Evolutionary conservation across 148 eudicot genomes (phyloP), one percentile per base, ranked within the genome.

Genomic region (Nepenthes gracilis): DNA sequence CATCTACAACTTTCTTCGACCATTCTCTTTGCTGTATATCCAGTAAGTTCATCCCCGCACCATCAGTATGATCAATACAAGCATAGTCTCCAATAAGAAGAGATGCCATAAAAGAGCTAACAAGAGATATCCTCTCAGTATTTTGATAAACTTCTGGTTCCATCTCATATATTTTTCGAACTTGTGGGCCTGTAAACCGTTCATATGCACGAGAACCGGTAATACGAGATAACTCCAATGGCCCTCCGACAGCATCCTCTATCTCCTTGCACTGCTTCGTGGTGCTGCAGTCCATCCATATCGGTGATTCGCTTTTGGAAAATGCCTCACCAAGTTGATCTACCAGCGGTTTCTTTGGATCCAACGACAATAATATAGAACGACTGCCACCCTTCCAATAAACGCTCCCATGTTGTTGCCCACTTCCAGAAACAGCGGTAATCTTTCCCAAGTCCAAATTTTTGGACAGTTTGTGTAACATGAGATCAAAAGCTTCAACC

Each of bases 261-360:
- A 92, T 81, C 35, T 74, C 84, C 67, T 62, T 92, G 79, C 97
- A 92, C 62, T 92, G 97, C 55, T 92, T 85, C 5, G 96, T 88
- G 4, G 90, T 85, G 75, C 90, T 80, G 55, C 97, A 72, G 70
- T 92, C 97, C 97, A 92, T 92, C 97, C 97, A 92, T 64, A 92
- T 77, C 0, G 97, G 96, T 1, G 94, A 88, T 57, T 92, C 90
- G n/a, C 77, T 80, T 1, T 58, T 56, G 1, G 96, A 83, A 76
- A 92, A 85, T 6, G 94, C 88, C 45, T 85, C 82, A 43, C 60
- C 50, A 15, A 88, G 73, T 70, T 83, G 97, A 38, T 83, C 90
- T 47, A 72, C 75, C 65, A 92, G 66, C 23, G 63, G 55, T 56
- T 78, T 81, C 53, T 78, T 75, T 5, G 88, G 67, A 74, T 92